Percentiles rank a stretch among this genome's conserved stretches.
Evolutionary conservation across 2,329 filamentous ascomycete species (phyloP).

Genomic region (Pseudodiploospora longispora): DNA sequence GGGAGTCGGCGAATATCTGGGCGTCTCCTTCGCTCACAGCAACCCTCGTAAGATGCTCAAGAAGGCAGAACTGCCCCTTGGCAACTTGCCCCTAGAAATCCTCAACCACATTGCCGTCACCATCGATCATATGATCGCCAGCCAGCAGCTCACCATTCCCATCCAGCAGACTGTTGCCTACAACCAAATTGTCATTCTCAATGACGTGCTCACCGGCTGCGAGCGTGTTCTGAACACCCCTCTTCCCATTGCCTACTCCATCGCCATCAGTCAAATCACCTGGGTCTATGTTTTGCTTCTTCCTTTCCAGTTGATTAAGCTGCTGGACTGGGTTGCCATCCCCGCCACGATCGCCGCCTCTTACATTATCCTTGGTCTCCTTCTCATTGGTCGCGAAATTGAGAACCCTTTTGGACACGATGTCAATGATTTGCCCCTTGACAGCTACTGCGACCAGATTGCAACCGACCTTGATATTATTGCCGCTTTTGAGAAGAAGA

Average conservation of each 20-base stretch:
- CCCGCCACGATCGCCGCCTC: conserved; percentile 64
- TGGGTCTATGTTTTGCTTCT: conserved; percentile 76
- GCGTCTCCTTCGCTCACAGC: conserved; percentile 65
- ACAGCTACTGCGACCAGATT: conserved; percentile 68
- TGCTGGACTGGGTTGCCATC: conserved; percentile 66
- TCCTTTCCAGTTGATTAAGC: conserved; percentile 66
- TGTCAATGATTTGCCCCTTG: conserved; percentile 73
- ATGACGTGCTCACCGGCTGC: conserved; percentile 63
- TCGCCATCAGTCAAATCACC: conserved; percentile 78
- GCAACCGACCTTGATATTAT: conserved; percentile 68
- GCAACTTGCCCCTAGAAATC: conserved; percentile 78
- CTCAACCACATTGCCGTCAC: conserved; percentile 63
- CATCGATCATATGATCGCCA: conserved; percentile 51
- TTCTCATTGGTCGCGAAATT: conserved; percentile 68
- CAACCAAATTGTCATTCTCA: conserved; percentile 54
- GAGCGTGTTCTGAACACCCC: conserved; percentile 78
- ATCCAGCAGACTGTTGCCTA: conserved; percentile 54
- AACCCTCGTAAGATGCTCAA: conserved; percentile 76
- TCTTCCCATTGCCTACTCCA: conserved; percentile 73
- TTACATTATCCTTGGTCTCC: conserved; percentile 75
- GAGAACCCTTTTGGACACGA: conserved; percentile 81
- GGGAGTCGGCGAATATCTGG: conserved; percentile 61
- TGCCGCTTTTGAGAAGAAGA: conserved; percentile 39
- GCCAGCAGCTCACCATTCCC: conserved; percentile 46
- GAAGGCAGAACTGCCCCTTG: conserved; percentile 61